Evolutionary conservation across 345 rosid species (phyloP).

Genomic region (Euclidium syriacum): DNA sequence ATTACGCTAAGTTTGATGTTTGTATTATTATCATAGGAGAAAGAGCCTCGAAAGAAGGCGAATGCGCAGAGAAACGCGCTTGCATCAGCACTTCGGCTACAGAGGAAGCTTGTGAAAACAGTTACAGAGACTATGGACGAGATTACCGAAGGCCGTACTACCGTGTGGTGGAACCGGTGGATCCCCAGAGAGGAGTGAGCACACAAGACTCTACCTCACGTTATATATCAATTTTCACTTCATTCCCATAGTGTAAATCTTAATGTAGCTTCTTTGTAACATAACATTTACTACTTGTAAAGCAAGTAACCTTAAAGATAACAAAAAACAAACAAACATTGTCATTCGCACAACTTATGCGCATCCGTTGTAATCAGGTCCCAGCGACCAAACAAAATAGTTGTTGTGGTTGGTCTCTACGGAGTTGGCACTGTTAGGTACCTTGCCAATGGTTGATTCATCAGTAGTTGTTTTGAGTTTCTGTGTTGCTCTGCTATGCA

Average conservation of each 20-base stretch:
- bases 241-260: slow-evolving; percentile 25
- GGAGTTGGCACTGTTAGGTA: too few species aligned
- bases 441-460: too few species aligned
- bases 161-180: slow-evolving; percentile 97
- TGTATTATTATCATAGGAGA: slow-evolving; percentile 41
- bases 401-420: too few species aligned
- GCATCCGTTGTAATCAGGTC: too few species aligned
- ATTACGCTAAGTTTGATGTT: not conserved
- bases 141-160: slow-evolving; percentile 61
- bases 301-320: slow-evolving; percentile 17
- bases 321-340: too few species aligned
- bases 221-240: not conserved
- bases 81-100: slow-evolving; percentile 69
- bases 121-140: slow-evolving; percentile 75
- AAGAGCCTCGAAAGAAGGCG: slow-evolving; percentile 55
- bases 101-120: slow-evolving; percentile 67
- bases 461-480: too few species aligned
- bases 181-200: slow-evolving; percentile 79
- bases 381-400: too few species aligned
- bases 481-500: too few species aligned
- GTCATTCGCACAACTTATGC: too few species aligned
- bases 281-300: slow-evolving; percentile 13
- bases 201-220: slow-evolving; percentile 23
- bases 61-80: slow-evolving; percentile 63
- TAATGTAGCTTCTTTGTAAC: slow-evolving; percentile 18